Percentiles rank a stretch among this genome's conserved stretches.
phyloP scores from a whole-genome alignment of 352 stramenopile genomes.

The Pythium brachiatum region DNA sequence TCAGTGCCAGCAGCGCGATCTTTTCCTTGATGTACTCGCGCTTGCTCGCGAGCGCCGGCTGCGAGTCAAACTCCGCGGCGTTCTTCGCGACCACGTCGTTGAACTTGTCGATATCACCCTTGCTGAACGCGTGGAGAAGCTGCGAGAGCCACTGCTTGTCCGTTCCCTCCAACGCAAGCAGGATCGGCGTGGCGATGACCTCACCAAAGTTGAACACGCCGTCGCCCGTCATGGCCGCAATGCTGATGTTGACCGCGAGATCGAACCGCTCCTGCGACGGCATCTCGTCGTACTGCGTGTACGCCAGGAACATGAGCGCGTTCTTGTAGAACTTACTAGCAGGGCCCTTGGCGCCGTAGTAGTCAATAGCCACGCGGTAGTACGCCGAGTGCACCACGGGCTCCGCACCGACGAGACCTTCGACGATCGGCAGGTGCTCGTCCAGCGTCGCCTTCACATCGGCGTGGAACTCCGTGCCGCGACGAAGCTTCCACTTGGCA shows the following conservation, averaged over 20 bases:
- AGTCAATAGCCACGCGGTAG: slow-evolving; percentile 90
- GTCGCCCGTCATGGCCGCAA: slow-evolving; percentile 96
- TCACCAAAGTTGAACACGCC: slow-evolving; percentile 99
- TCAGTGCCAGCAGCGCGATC: slow-evolving; percentile 95
- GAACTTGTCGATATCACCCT: slow-evolving; percentile 95
- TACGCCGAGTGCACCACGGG: slow-evolving; percentile 93
- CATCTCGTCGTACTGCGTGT: slow-evolving; percentile 93
- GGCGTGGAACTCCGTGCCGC: slow-evolving; percentile 45
- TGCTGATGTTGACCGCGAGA: slow-evolving; percentile 92
- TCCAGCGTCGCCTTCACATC: slow-evolving; percentile 70
- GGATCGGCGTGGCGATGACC: slow-evolving; percentile 94
- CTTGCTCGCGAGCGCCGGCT: slow-evolving; percentile 93
- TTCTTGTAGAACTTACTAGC: slow-evolving; percentile 97
- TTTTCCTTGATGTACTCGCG: slow-evolving; percentile 98
- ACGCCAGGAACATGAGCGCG: slow-evolving; percentile 95
- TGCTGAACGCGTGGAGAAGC: slow-evolving; percentile 93
- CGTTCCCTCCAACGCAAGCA: slow-evolving; percentile 88
- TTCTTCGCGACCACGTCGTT: slow-evolving; percentile 81
- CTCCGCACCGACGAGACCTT: slow-evolving; percentile 82
- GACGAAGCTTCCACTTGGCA: slow-evolving; percentile 66
- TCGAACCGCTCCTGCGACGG: slow-evolving; percentile 73
- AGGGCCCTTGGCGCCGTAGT: slow-evolving; percentile 89
- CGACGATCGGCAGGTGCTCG: slow-evolving; percentile 72
- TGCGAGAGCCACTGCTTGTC: slow-evolving; percentile 94
- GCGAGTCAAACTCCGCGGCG: slow-evolving; percentile 79